Evolutionary conservation across 2,329 filamentous ascomycete genomes (phyloP).

Genomic region (Periconia macrospinosa): DNA sequence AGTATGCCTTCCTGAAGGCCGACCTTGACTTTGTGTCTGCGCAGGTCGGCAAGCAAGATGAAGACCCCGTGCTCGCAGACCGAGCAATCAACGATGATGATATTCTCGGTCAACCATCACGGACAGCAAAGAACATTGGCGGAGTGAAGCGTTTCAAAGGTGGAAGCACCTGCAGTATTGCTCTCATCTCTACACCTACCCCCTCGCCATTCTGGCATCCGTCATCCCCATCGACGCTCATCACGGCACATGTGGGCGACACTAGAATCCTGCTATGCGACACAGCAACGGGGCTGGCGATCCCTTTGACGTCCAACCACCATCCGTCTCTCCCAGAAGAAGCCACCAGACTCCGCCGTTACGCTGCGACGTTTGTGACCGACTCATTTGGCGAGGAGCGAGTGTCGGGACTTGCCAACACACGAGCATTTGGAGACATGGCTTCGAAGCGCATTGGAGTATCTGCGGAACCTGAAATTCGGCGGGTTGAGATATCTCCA

Average conservation of each 20-base stretch:
- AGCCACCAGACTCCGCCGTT: conserved; percentile 79
- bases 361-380: conserved; percentile 83
- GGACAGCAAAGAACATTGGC: conserved; percentile 63
- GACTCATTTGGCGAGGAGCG: conserved; percentile 98
- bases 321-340: conserved; percentile 88
- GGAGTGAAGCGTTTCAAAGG: conserved; percentile 82
- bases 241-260: conserved; percentile 91
- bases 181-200: conserved; percentile 88
- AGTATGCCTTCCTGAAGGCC: conserved; percentile 90
- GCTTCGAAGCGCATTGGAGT: conserved; percentile 89
- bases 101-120: conserved; percentile 68
- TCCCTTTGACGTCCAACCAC: conserved; percentile 86
- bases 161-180: conserved; percentile 88
- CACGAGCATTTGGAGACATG: conserved; percentile 91
- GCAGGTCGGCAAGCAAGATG: conserved; percentile 78
- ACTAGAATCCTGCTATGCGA: conserved; percentile 89
- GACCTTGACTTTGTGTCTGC: conserved; percentile 93
- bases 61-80: conserved; percentile 70
- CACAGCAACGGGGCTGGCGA: conserved; percentile 76
- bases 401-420: conserved; percentile 90
- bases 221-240: conserved; percentile 75
- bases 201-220: conserved; percentile 96
- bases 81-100: conserved; percentile 82
- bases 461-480: conserved; percentile 88
- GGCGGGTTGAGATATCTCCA: conserved; percentile 74